Evolutionary conservation across 306 rosid genomes (phyloP).

Genomic region (Mimosa bimucronata): DNA sequence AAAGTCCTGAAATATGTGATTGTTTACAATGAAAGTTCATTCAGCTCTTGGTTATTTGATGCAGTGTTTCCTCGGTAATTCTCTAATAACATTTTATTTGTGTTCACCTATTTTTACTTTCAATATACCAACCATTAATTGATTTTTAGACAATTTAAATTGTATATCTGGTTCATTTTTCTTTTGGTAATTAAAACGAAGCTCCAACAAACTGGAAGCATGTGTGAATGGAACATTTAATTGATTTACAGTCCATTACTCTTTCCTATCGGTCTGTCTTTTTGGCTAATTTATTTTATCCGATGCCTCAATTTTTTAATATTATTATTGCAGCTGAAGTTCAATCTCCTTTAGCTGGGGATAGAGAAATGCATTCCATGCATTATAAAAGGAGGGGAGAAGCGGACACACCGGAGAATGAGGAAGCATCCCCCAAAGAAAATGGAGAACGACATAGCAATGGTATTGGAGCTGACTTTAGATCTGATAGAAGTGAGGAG

Average conservation of each 20-base stretch:
- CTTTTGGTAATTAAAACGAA: neutral
- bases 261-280: neutral
- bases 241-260: neutral
- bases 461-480: slow-evolving; percentile 58
- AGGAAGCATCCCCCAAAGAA: slow-evolving; percentile 56
- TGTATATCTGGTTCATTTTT: neutral
- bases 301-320: neutral
- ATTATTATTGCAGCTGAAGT: slow-evolving; percentile 45
- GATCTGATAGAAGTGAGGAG: slow-evolving; percentile 65
- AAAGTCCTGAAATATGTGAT: neutral
- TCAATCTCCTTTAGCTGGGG: slow-evolving; percentile 40
- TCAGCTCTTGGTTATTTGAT: neutral
- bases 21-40: neutral
- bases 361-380: slow-evolving; percentile 37
- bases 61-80: neutral
- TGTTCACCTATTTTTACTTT: neutral
- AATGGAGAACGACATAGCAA: slow-evolving; percentile 74
- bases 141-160: neutral
- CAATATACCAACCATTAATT: neutral
- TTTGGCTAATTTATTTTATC: neutral
- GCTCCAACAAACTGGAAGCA: neutral
- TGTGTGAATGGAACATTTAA: neutral
- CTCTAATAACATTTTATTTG: neutral
- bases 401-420: slow-evolving; percentile 45
- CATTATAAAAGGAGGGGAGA: slow-evolving; percentile 54